Conservation (phyloP, 192 early-diverging fungal species). For the Rhizophlyctis rosea region DNA sequence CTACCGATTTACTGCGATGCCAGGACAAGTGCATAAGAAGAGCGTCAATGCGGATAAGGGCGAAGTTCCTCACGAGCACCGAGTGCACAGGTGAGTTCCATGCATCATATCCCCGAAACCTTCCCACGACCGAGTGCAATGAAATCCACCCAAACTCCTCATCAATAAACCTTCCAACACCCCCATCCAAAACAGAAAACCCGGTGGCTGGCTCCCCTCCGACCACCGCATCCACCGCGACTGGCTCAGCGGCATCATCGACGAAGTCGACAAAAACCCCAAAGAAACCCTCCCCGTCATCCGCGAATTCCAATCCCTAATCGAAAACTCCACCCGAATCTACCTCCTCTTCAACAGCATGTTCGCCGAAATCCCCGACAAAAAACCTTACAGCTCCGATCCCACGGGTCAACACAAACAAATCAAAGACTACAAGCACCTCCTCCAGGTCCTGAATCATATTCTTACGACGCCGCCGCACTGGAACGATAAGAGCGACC, state of each 20-base stretch:
- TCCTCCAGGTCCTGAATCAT: constrained; percentile 21
- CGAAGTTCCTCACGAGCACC: no score
- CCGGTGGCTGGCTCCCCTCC: constrained; percentile 15
- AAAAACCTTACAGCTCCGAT: constrained; percentile 14
- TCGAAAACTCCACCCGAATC: constrained; percentile 12
- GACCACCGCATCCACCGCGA: constrained; percentile 21
- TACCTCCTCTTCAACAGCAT: constrained; percentile 20
- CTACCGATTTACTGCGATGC: no score
- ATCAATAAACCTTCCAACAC: no score
- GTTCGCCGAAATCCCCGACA: constrained; percentile 19
- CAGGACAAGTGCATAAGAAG: no score
- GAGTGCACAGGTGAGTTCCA: no score
- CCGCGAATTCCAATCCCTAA: constrained; percentile 12
- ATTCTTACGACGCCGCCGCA: constrained; percentile 20
- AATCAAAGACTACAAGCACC: constrained; percentile 14
- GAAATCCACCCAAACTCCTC: no score
- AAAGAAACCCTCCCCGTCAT: constrained; percentile 11
- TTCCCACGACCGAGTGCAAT: no score
- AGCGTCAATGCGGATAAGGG: no score
- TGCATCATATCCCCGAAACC: no score
- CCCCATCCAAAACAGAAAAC: no score
- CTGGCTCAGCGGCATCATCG: constrained; percentile 10
- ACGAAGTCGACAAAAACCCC: constrained; percentile 15
- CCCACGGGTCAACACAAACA: constrained; percentile 20
- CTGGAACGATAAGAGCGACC: constrained; percentile 16